Conservation (phyloP, 495 filamentous ascomycete genomes). For the Penicillium canescens region DNA sequence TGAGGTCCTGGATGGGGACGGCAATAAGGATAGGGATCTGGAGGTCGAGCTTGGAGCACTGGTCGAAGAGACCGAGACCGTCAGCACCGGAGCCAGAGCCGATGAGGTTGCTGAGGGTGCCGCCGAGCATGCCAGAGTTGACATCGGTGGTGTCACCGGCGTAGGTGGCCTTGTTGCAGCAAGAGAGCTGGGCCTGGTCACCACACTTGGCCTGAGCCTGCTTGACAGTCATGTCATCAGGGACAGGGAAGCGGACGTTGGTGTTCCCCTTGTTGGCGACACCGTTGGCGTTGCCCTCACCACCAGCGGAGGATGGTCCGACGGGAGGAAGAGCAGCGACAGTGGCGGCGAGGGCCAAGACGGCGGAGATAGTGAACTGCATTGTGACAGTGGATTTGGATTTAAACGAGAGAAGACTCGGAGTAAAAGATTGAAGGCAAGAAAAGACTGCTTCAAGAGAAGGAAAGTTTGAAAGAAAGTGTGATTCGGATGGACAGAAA, state of each 20-base stretch:
- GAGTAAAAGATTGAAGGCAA: conserved; percentile 21
- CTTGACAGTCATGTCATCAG: conserved; percentile 44
- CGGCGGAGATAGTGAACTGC: conserved; percentile 33
- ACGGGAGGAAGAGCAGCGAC: conserved; percentile 27
- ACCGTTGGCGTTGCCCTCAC: conserved; percentile 16
- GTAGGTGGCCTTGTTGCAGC: conserved; percentile 50
- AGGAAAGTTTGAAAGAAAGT: conserved; percentile 27
- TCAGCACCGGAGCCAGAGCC: conserved; percentile 30
- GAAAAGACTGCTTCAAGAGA: conserved; percentile 30
- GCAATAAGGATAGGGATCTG: conserved; percentile 20
- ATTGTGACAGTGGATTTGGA: conserved; percentile 42
- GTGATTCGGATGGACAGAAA: conserved; percentile 38
- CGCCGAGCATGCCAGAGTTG: conserved; percentile 29
- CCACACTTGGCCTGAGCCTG: conserved; percentile 52
- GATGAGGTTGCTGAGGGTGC: conserved; percentile 31
- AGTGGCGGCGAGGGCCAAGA: conserved; percentile 32
- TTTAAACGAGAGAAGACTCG: conserved; percentile 33
- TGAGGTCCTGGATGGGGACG: conserved; percentile 36
- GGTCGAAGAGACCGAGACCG: conserved; percentile 39
- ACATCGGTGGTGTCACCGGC: conserved; percentile 39
- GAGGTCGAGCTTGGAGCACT: conserved; percentile 38
- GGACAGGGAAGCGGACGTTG: conserved; percentile 34
- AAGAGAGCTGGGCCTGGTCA: conserved; percentile 45
- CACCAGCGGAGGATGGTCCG: conserved; percentile 4
- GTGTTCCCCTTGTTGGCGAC: conserved; percentile 30